Base-by-base conservation (phyloP, 352 stramenopile species). In the Blastocystis sp. region DNA sequence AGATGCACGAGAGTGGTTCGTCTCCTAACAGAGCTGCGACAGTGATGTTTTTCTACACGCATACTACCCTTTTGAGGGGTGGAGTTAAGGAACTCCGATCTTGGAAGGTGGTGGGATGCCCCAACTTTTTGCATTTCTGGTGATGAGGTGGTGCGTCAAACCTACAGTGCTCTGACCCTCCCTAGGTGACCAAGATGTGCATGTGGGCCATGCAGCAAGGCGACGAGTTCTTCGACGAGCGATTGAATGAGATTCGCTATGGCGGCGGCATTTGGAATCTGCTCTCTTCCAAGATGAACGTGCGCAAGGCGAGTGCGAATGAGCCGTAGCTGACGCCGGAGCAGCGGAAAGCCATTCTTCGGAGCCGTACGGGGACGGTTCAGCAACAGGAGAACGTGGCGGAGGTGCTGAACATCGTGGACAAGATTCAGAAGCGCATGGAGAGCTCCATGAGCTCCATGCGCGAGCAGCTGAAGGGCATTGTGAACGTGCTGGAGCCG, bases 171-270 rank as follows among this genome's bases (percentile, higher is more conserved):
- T 28, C 28, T 87, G 41, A 62, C 62, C 23, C 19, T 52, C 23
- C 71, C n/a, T 87, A 87, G 77, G 86, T 90, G 38, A 89, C 66
- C 40, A 90, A 90, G 56, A 90, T 90, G 89, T 88, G 71, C 61
- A 74, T 90, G 59, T 90, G 89, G 89, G 60, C 76, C 21, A 40
- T 90, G n/a, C 71, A 90, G 79, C 89, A 90, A 43, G 74, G 89
- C 52, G 89, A 90, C 60, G 89, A 90, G 62, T 90, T 90, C 74
- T 90, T 89, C 59, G 89, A 90, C 64, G 87, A 90, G 62, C 66
- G 88, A 71, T 71, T 84, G 19, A 90, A 90, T 60, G 71, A 80
- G 28, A 23, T 70, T 60, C 65, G 67, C 52, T 90, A 88, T 82
- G 86, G 86, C 52, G 89, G 89, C 28, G 76, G 86, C 40, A 90